phyloP scores from a whole-genome alignment of 768 basidiomycete genomes.

The Leccinum longicurvipes region DNA sequence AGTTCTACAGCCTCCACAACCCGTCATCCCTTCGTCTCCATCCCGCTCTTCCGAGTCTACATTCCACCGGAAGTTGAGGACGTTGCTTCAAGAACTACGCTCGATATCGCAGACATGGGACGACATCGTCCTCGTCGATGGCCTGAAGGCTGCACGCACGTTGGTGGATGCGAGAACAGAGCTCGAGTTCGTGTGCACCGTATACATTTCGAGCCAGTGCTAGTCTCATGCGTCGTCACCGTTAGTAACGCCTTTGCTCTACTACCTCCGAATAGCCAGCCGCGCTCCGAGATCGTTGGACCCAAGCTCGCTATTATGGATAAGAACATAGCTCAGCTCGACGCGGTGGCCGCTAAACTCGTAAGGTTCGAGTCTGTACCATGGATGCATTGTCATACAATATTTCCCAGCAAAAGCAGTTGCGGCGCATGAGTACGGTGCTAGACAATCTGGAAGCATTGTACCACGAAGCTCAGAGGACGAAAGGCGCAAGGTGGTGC shows the following conservation, averaged over 20 bases:
- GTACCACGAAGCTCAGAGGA: constrained; percentile 64
- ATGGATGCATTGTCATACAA: neutral
- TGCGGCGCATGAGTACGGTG: constrained; percentile 59
- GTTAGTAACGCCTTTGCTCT: constrained; percentile 62
- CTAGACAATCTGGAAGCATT: constrained; percentile 65
- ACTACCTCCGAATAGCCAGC: constrained; percentile 49
- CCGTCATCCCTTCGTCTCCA: constrained; percentile 38
- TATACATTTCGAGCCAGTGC: neutral
- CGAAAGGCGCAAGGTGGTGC: constrained; percentile 71
- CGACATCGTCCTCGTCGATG: constrained; percentile 75
- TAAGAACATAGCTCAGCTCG: constrained; percentile 54
- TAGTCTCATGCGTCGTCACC: neutral
- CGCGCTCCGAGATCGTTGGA: constrained; percentile 55
- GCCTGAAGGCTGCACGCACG: constrained; percentile 67
- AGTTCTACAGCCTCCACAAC: constrained; percentile 41
- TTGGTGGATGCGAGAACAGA: constrained; percentile 80
- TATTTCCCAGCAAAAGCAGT: constrained; percentile 58
- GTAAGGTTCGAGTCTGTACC: constrained; percentile 40
- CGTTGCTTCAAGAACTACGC: constrained; percentile 65
- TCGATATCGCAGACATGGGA: constrained; percentile 73
- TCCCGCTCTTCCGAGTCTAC: constrained; percentile 59
- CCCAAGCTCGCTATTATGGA: constrained; percentile 72
- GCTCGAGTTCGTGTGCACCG: constrained; percentile 61
- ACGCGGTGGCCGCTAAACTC: constrained; percentile 57
- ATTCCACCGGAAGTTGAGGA: constrained; percentile 73